Base-by-base conservation (phyloP, 2,329 filamentous ascomycete genomes). In the Claviceps pusilla region DNA sequence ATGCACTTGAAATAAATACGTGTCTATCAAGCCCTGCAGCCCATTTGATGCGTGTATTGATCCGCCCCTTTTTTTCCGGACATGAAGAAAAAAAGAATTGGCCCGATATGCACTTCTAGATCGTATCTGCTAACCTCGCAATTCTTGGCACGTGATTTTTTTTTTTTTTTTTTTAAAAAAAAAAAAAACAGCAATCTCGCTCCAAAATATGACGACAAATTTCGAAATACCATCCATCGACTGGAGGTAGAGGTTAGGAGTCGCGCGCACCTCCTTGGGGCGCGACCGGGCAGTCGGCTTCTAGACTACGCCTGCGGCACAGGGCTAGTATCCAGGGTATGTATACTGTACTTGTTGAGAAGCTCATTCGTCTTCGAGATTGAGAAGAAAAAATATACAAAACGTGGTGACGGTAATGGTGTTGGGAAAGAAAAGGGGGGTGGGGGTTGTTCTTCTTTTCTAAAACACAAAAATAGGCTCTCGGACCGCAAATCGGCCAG, bases 231-330 rank as follows among this genome's bases (percentile, higher is more conserved):
- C 12, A 71, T 79, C 49, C 66, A 70, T 41, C 71, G 73, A 59
- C 69, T 87, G n/a, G 73, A 77, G 28, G 65, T 73, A 7, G 73
- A 78, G 59, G 72, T 86, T 14, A 71, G 73, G 57, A 66, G 66
- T 4, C 73, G 75, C 37, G 71, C 77, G 6, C 71, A 76, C 52
- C 86, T 85, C 71, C 77, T 87, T 55, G 82, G 80, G 46, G 75
- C 79, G 37, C 60, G 60, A 46, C 52, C 70, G 60, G 62, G 63
- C 61, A 54, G 71, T 80, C 75, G 76, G 48, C 68, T 88, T 24
- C 71, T 89, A 2, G 86, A 90, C 64, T 90, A 89, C 66, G 86
- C 86, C 16, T 89, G 86, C 63, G 86, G 86, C 9, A 83, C 83
- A 6, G 84, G 84, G 2, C 67, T 79, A 54, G 72, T 87, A 58